A percentile compares a stretch with the other conserved stretches of the same genome.
These are phyloP conservation scores for Digitaria exilis DNA, from an alignment of 202 grass and related monocot genomes.

Conservation along the genomic window DNA sequence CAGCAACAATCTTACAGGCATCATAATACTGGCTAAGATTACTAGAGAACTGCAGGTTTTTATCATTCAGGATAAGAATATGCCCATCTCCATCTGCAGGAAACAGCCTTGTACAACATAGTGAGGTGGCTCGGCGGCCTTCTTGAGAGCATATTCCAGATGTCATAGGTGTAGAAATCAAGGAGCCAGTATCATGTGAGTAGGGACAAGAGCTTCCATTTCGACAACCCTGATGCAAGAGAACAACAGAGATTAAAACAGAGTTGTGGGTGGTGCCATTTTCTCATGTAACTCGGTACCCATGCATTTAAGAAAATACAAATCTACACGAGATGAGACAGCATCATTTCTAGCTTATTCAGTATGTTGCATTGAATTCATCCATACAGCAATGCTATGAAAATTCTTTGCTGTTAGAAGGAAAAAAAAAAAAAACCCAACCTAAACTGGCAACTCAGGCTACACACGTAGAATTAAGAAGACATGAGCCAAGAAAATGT, in stretches of 20 bases:
- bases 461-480: slow-evolving; percentile 1
- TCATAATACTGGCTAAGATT: slow-evolving; percentile 60
- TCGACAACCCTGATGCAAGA: slow-evolving; percentile 71
- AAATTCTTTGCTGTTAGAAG: background rate
- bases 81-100: slow-evolving; percentile 49
- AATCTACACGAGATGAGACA: background rate
- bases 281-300: background rate
- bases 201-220: slow-evolving; percentile 76
- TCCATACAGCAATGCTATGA: background rate
- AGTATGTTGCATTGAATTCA: slow-evolving; percentile 8
- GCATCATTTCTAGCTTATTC: background rate
- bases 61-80: slow-evolving; percentile 80
- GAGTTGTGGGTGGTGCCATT: background rate
- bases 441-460: background rate
- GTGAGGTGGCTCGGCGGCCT: slow-evolving; percentile 37
- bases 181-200: slow-evolving; percentile 52
- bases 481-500: slow-evolving; percentile 5
- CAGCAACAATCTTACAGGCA: slow-evolving; percentile 67
- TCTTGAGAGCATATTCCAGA: slow-evolving; percentile 63
- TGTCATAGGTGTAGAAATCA: slow-evolving; percentile 30
- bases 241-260: slow-evolving; percentile 29
- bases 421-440: slow-evolving; percentile 2
- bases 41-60: slow-evolving; percentile 56
- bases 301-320: slow-evolving; percentile 14
- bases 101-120: slow-evolving; percentile 44